phyloP scores from a whole-genome alignment of 192 early-diverging fungal species.

The Linnemannia exigua region DNA sequence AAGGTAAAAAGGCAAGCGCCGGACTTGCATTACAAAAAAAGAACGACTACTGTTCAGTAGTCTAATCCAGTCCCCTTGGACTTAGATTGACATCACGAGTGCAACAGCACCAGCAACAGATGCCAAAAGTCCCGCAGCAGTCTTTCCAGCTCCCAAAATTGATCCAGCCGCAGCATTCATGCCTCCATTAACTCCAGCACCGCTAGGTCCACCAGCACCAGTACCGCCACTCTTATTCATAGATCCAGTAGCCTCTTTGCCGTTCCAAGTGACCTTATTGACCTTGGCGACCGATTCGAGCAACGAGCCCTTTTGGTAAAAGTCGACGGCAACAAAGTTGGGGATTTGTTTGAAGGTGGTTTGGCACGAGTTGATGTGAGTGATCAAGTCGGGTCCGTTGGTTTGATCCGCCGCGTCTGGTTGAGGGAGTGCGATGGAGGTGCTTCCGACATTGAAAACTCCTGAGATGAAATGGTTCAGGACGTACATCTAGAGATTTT shows the following conservation, averaged over 20 bases:
- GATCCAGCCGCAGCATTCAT: not conserved
- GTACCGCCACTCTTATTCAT: not conserved
- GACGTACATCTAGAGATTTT: slow-evolving; percentile 65
- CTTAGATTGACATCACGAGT: not conserved
- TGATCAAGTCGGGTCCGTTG: slow-evolving; percentile 67
- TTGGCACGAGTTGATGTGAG: slow-evolving; percentile 69
- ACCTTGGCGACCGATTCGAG: slow-evolving; percentile 27
- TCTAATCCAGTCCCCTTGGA: not conserved
- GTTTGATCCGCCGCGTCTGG: slow-evolving; percentile 64
- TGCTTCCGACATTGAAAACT: slow-evolving; percentile 46
- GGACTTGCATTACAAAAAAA: not conserved
- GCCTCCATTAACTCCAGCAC: not conserved
- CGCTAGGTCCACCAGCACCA: not conserved
- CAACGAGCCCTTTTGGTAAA: slow-evolving; percentile 72
- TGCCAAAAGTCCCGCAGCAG: not conserved
- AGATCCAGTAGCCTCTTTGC: not conserved
- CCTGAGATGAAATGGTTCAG: slow-evolving; percentile 84
- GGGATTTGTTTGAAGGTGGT: slow-evolving; percentile 65
- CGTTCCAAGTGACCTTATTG: slow-evolving; percentile 39
- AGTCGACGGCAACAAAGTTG: slow-evolving; percentile 83
- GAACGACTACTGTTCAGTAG: too few relatives aligned
- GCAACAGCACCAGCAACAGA: not conserved
- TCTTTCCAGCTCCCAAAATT: not conserved
- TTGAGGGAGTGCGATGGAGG: slow-evolving; percentile 66
- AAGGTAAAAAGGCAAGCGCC: not conserved